These are phyloP conservation scores for Nevesoporus exiguus DNA, from an alignment of 768 basidiomycete genomes.

Conservation along the genomic window DNA sequence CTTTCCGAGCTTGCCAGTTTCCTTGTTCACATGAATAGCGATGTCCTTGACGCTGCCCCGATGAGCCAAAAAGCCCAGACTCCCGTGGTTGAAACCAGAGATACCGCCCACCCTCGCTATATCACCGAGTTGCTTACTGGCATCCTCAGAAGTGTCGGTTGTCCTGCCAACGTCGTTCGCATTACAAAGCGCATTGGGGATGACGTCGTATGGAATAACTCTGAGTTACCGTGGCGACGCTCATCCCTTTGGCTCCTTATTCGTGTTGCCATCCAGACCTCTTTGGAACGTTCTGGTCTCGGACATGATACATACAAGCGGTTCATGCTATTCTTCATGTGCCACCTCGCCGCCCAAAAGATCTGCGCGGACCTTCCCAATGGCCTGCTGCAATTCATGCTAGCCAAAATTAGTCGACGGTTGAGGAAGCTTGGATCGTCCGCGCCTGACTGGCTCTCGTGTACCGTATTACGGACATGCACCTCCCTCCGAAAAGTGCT, in stretches of 20 bases:
- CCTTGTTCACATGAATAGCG: slow-evolving; percentile 33
- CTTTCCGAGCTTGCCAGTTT: slow-evolving; percentile 36
- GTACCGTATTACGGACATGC: slow-evolving; percentile 3
- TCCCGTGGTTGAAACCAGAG: slow-evolving; percentile 36
- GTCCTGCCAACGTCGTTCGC: slow-evolving; percentile 26
- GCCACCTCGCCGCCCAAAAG: slow-evolving; percentile 11
- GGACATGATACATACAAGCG: slow-evolving; percentile 27
- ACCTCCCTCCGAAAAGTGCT: slow-evolving; percentile 20
- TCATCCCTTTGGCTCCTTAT: slow-evolving; percentile 49
- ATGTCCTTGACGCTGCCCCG: slow-evolving; percentile 34
- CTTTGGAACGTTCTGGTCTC: slow-evolving; percentile 21
- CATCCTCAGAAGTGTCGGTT: slow-evolving; percentile 40
- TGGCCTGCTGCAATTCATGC: slow-evolving; percentile 37
- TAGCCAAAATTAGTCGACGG: slow-evolving; percentile 37
- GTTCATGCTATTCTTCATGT: slow-evolving; percentile 33
- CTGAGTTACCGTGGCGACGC: slow-evolving; percentile 45
- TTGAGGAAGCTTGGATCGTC: slow-evolving; percentile 34
- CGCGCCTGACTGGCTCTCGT: slow-evolving; percentile 16
- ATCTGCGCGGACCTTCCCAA: slow-evolving; percentile 13
- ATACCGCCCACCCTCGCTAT: slow-evolving; percentile 42
- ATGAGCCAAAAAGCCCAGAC: slow-evolving; percentile 38
- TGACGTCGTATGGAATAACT: slow-evolving; percentile 42
- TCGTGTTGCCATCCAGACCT: slow-evolving; percentile 44
- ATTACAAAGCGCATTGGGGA: slow-evolving; percentile 45
- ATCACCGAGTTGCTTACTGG: slow-evolving; percentile 47